Conservation (phyloP, 108 stramenopile genomes). For the Discostella stelligeroides region DNA sequence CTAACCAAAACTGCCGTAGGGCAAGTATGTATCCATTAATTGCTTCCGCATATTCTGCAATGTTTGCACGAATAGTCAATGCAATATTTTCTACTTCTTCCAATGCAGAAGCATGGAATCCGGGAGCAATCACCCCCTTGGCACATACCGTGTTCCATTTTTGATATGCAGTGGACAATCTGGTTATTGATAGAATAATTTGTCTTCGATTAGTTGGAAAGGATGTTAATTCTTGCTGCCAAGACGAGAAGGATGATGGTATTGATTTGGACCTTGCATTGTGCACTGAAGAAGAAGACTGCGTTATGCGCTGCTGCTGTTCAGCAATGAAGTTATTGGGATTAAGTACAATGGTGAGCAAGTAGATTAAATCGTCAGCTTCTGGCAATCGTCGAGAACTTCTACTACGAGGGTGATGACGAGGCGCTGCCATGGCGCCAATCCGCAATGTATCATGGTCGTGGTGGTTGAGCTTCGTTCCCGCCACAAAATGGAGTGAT, state of each 20-base stretch:
- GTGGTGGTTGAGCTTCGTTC: too few species aligned
- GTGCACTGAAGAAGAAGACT: neutral
- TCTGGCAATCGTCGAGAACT: slow-evolving; percentile 5
- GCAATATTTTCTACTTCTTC: neutral
- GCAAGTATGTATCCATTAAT: neutral
- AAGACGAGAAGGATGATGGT: neutral
- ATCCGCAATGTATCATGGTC: too few species aligned
- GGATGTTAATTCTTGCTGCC: slow-evolving; percentile 2
- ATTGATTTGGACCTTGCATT: neutral
- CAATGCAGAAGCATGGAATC: neutral
- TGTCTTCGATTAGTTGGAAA: neutral
- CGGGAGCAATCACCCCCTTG: neutral
- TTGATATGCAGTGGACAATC: neutral
- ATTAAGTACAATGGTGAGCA: slow-evolving; percentile 28
- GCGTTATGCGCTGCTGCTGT: neutral
- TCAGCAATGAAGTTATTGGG: slow-evolving; percentile 11
- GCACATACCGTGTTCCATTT: neutral
- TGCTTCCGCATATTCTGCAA: neutral
- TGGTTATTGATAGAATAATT: neutral
- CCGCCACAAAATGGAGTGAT: too few species aligned
- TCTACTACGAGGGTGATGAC: neutral
- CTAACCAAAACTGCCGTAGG: neutral
- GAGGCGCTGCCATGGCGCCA: too few species aligned
- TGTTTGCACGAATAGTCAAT: neutral
- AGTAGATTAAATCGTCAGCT: slow-evolving; percentile 33